Evolutionary conservation across 1,139 yeast genomes (phyloP).

Genomic region (Kodamaea alishanica): DNA sequence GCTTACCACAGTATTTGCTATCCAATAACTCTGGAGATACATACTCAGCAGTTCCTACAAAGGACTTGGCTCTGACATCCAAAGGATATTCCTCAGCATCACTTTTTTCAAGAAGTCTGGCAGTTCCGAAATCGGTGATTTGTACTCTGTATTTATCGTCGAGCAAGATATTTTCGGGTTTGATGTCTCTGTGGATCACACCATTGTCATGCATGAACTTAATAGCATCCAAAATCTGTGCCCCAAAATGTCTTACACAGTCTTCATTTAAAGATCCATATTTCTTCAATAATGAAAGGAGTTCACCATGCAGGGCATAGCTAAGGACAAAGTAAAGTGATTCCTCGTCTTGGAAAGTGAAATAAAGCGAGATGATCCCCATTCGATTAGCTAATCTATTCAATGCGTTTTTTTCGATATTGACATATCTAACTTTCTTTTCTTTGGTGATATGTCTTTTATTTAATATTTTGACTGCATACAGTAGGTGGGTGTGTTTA

Average conservation of each 20-base stretch:
- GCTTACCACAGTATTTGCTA: slow-evolving; percentile 66
- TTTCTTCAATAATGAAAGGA: slow-evolving; percentile 72
- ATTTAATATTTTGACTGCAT: slow-evolving; percentile 88
- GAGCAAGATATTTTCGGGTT: slow-evolving; percentile 71
- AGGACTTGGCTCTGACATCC: slow-evolving; percentile 59
- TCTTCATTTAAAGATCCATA: slow-evolving; percentile 75
- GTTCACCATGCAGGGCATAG: slow-evolving; percentile 89
- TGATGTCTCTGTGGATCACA: slow-evolving; percentile 74
- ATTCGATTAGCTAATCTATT: slow-evolving; percentile 67
- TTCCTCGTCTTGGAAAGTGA: slow-evolving; percentile 89
- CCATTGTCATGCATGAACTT: slow-evolving; percentile 71
- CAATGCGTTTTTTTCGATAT: slow-evolving; percentile 90
- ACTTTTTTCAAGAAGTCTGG: slow-evolving; percentile 52
- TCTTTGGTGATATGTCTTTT: slow-evolving; percentile 94
- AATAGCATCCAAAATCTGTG: slow-evolving; percentile 61
- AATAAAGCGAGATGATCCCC: slow-evolving; percentile 83
- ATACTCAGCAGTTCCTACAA: slow-evolving; percentile 83
- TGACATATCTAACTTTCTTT: slow-evolving; percentile 91
- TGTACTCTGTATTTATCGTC: slow-evolving; percentile 63
- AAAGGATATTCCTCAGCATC: slow-evolving; percentile 40
- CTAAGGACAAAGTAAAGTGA: slow-evolving; percentile 90
- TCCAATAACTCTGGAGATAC: slow-evolving; percentile 75
- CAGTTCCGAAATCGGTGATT: slow-evolving; percentile 82
- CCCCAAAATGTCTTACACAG: slow-evolving; percentile 68
- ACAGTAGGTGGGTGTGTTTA: slow-evolving; percentile 63